Evolutionary conservation across 768 basidiomycete species (phyloP), one percentile per base, ranked within the genome.

Genomic region (Leucogyrophana mollusca): DNA sequence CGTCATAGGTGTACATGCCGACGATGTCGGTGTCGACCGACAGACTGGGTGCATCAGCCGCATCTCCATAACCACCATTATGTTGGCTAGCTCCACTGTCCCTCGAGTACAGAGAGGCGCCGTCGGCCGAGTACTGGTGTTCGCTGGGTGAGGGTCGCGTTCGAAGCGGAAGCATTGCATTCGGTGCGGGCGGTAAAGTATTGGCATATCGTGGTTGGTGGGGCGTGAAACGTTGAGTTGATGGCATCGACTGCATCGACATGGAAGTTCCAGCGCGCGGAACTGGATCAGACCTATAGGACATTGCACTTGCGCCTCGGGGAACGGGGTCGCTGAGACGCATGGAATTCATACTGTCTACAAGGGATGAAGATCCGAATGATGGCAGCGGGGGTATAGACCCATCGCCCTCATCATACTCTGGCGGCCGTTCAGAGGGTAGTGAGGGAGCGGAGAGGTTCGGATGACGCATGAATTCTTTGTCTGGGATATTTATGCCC

Each of bases 221-320:
- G 40, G 62, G 64, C 40, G 56, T 56, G 11, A 52, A 45, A 50
- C 55, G 61, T 46, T 58, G 53, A 17, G 57, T 43, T 33, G 61
- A 56, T 46, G 65, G 60, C 22, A 53, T 40, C 5, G 69, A 61
- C 40, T 70, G 73, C 55, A 69, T 62, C 13, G 82, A 80, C 73
- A 82, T 76, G 24, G 83, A 78, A 16, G 82, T 83, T 14, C 74
- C 74, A 4, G 76, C 72, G 22, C 82, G 75, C 46, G 74, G 72
- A 11, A 82, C 62, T 36, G 78, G 76, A 50, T 84, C 82, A 27
- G 57, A 38, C 27, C 51, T 40, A 49, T 47, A 58, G 30, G 59
- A 55, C 57, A 57, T 55, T 27, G 58, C 54, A 36, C 62, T 63
- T 17, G 65, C 49, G 37, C 62, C 61, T 16, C 59, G 61, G 22